Conservation (phyloP, 768 basidiomycete species). For the Serendipita sp. region DNA sequence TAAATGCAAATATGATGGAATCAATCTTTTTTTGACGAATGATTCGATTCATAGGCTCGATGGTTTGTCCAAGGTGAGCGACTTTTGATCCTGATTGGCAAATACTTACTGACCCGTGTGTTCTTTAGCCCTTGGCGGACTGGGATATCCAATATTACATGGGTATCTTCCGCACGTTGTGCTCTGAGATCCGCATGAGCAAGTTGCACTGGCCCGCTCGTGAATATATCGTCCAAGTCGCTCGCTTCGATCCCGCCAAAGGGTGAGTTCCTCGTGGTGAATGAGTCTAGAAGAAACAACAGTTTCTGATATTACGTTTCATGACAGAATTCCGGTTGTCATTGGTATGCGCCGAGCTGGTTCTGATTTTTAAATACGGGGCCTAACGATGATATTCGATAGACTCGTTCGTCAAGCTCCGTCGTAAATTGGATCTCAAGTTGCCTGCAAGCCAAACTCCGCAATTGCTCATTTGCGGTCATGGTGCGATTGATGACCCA, state of each 20-base stretch:
- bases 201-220: conserved; percentile 65
- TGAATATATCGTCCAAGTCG: conserved; percentile 79
- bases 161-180: conserved; percentile 70
- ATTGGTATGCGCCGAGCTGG: conserved; percentile 20
- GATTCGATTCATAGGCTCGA: conserved; percentile 43
- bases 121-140: conserved; percentile 40
- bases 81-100: neutral
- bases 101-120: no score
- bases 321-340: conserved; percentile 49
- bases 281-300: no score
- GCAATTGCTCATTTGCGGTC: conserved; percentile 71
- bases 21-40: conserved; percentile 13
- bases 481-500: conserved; percentile 88
- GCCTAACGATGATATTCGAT: conserved; percentile 13
- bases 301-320: neutral
- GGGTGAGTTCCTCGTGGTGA: conserved; percentile 15
- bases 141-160: conserved; percentile 84
- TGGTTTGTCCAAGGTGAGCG: conserved; percentile 62
- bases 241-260: conserved; percentile 84
- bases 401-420: conserved; percentile 75
- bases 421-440: conserved; percentile 35
- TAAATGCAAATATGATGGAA: conserved; percentile 13
- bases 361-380: neutral
- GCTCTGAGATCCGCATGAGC: conserved; percentile 63
- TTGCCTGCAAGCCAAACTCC: conserved; percentile 37